phyloP scores from a whole-genome alignment of 768 basidiomycete genomes.

The Polyporus arcularius region DNA sequence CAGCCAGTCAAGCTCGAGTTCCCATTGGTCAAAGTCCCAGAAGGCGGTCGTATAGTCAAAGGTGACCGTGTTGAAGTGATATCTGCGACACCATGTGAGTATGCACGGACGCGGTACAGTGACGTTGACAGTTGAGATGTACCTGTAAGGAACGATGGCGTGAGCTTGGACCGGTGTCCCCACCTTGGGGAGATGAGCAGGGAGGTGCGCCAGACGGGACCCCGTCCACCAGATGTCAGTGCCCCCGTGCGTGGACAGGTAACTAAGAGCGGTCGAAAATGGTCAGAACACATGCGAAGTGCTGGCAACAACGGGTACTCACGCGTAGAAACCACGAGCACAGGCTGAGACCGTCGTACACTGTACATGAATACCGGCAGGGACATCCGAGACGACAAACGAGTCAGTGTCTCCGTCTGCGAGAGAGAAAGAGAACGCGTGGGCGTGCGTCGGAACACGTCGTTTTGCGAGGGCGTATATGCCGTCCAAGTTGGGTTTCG shows the following conservation, averaged over 20 bases:
- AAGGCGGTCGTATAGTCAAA: slow-evolving; percentile 43
- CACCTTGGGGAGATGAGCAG: slow-evolving; percentile 31
- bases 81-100: slow-evolving; percentile 5
- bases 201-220: slow-evolving; percentile 37
- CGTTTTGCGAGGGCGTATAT: slow-evolving; percentile 37
- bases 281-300: not conserved
- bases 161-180: slow-evolving; percentile 33
- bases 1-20: slow-evolving; percentile 43
- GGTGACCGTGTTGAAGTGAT: slow-evolving; percentile 46
- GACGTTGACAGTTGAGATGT: not conserved
- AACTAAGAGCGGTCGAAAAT: slow-evolving; percentile 22
- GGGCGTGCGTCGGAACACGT: slow-evolving; percentile 35
- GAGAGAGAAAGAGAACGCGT: slow-evolving; percentile 35
- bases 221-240: slow-evolving; percentile 49
- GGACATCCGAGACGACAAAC: slow-evolving; percentile 35
- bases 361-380: slow-evolving; percentile 31
- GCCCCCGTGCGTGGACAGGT: slow-evolving; percentile 37
- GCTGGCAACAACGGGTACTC: slow-evolving; percentile 7
- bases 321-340: slow-evolving; percentile 41
- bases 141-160: slow-evolving; percentile 41
- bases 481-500: slow-evolving; percentile 27
- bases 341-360: slow-evolving; percentile 41
- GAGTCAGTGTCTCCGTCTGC: slow-evolving; percentile 30
- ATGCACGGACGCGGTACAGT: too few relatives aligned
- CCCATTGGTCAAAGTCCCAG: slow-evolving; percentile 42